Percentiles rank a stretch among this genome's conserved stretches.
Conservation (phyloP, 257 asterid genomes). For the Solanum neorickii region DNA sequence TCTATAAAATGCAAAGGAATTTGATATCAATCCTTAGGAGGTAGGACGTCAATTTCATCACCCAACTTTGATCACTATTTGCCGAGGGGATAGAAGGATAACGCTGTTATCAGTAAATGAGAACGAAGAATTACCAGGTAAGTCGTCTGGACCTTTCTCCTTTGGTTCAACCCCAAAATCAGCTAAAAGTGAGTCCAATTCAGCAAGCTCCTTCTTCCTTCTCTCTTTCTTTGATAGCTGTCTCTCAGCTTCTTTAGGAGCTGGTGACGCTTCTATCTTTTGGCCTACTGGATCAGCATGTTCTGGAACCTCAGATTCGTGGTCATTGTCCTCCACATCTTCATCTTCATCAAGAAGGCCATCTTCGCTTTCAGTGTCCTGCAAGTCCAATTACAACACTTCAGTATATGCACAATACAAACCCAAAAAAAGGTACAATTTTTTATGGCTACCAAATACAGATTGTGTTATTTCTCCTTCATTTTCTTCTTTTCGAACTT, state of each 20-base stretch:
- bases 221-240: conserved; percentile 93
- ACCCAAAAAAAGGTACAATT: neutral
- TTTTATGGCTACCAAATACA: neutral
- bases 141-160: conserved; percentile 31
- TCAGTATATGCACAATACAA: neutral
- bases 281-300: conserved; percentile 26
- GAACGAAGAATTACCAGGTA: conserved; percentile 36
- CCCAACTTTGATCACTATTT: neutral
- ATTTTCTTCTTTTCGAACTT: neutral
- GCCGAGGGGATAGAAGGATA: neutral
- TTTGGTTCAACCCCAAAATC: conserved; percentile 51
- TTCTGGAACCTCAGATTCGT: conserved; percentile 49
- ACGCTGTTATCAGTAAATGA: neutral
- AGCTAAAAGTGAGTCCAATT: conserved; percentile 84
- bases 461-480: neutral
- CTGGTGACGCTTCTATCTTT: conserved; percentile 5
- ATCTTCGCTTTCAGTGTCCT: conserved; percentile 42
- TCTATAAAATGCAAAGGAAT: neutral
- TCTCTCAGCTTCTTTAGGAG: conserved; percentile 72
- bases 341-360: conserved; percentile 34
- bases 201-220: conserved; percentile 93
- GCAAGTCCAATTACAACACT: neutral
- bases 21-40: neutral
- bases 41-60: neutral
- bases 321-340: conserved; percentile 75